Evolutionary conservation across 2,329 filamentous ascomycete genomes (phyloP).

Genomic region (Neoscytalidium dimidiatum): DNA sequence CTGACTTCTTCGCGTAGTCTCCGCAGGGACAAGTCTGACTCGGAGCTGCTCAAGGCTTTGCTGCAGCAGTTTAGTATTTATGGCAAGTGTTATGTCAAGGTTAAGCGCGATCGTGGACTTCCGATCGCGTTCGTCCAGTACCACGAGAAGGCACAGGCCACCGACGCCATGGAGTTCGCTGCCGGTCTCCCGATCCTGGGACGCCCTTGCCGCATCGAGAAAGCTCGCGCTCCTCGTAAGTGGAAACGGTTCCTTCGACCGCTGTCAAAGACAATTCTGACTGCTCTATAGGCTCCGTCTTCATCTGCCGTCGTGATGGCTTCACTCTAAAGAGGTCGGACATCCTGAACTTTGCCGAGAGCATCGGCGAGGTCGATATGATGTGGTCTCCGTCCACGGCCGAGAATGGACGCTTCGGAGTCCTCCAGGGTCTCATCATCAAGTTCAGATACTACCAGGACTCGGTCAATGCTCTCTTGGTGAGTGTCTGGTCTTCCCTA

Average conservation of each 20-base stretch:
- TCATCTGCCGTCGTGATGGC: slow-evolving; percentile 16
- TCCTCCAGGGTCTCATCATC: not conserved
- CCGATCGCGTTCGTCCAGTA: slow-evolving; percentile 16
- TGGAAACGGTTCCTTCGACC: not conserved
- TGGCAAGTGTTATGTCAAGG: slow-evolving; percentile 14
- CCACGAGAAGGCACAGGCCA: not conserved
- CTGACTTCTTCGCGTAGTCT: slow-evolving; percentile 9
- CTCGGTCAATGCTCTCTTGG: not conserved
- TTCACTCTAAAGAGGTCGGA: not conserved
- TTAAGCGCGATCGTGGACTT: slow-evolving; percentile 9
- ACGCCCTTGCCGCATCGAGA: slow-evolving; percentile 11
- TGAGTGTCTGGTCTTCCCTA: not conserved
- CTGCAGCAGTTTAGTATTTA: not conserved
- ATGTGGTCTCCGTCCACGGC: not conserved
- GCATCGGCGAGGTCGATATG: slow-evolving; percentile 12
- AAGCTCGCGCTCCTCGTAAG: slow-evolving; percentile 16
- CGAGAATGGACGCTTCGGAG: not conserved
- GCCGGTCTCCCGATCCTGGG: not conserved
- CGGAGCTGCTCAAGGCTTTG: not conserved
- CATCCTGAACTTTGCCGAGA: not conserved
- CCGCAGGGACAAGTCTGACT: not conserved
- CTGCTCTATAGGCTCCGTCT: not conserved
- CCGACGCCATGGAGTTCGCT: not conserved
- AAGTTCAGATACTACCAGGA: slow-evolving; percentile 15
- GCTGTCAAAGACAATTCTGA: not conserved